Conservation (phyloP, 2,329 filamentous ascomycete genomes). For the Alternaria atra region DNA sequence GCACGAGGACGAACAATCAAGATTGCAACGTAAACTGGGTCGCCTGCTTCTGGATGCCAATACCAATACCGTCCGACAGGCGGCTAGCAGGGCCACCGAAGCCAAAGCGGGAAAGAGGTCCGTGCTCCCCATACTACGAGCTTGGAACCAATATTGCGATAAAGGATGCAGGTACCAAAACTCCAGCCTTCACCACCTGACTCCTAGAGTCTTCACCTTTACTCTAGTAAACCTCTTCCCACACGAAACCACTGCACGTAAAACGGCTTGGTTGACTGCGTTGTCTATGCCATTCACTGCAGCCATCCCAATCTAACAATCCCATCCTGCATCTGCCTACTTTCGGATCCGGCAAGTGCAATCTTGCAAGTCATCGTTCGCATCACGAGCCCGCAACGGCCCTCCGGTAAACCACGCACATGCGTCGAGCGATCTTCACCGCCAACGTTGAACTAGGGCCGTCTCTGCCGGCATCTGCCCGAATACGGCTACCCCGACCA, state of each 20-base stretch:
- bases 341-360: conserved; percentile 18
- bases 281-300: not conserved
- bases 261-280: not conserved
- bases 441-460: conserved; percentile 16
- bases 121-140: conserved; percentile 9
- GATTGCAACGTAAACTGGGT: conserved; percentile 3
- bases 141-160: conserved; percentile 22
- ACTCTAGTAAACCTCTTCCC: not conserved
- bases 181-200: not conserved
- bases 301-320: not conserved
- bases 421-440: conserved; percentile 18
- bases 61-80: conserved; percentile 18
- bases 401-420: conserved; percentile 15
- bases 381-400: conserved; percentile 6
- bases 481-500: conserved; percentile 19
- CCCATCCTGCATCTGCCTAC: not conserved
- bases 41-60: conserved; percentile 10
- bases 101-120: conserved; percentile 20
- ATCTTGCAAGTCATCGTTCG: conserved; percentile 26
- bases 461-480: conserved; percentile 10
- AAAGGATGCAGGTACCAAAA: conserved; percentile 23
- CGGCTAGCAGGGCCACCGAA: conserved; percentile 23
- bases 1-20: not conserved
- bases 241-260: not conserved
- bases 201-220: not conserved